Conservation (phyloP, 129 eudicot species). For the Calendula officinalis region DNA sequence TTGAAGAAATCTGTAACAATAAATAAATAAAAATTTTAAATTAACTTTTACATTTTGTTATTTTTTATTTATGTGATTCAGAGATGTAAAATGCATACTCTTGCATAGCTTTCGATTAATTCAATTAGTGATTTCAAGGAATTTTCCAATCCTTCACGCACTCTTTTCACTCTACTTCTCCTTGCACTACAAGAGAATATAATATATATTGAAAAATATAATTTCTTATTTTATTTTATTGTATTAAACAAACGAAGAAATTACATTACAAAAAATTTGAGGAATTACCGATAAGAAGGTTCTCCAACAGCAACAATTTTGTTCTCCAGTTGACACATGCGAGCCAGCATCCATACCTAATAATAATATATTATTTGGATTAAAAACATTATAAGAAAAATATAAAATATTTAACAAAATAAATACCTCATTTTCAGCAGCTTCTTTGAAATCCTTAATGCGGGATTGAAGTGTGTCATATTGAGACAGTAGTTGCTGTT, state of each 20-base stretch:
- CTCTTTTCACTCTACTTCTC: slow-evolving; percentile 82
- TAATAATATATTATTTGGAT: background rate
- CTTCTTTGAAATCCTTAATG: slow-evolving; percentile 73
- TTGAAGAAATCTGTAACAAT: slow-evolving; percentile 78
- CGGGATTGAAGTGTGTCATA: slow-evolving; percentile 93
- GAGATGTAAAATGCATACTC: slow-evolving; percentile 50
- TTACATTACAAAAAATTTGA: slow-evolving; percentile 10
- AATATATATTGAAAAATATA: background rate
- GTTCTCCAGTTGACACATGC: slow-evolving; percentile 92
- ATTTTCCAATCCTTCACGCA: slow-evolving; percentile 80
- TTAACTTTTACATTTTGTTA: slow-evolving; percentile 3
- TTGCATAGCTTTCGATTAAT: slow-evolving; percentile 91
- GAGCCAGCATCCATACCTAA: slow-evolving; percentile 95
- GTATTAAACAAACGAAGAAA: background rate
- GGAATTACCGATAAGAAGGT: slow-evolving; percentile 80
- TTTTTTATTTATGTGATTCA: background rate
- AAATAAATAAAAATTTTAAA: background rate
- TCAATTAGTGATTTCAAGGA: slow-evolving; percentile 76
- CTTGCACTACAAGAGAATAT: slow-evolving; percentile 50
- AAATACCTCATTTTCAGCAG: slow-evolving; percentile 90
- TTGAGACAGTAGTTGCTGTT: slow-evolving; percentile 88
- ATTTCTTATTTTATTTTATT: background rate
- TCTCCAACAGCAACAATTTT: slow-evolving; percentile 96
- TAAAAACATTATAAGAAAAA: background rate
- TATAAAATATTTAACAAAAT: no score